phyloP scores from a whole-genome alignment of 305 asterid genomes.

The Petunia hybrid region DNA sequence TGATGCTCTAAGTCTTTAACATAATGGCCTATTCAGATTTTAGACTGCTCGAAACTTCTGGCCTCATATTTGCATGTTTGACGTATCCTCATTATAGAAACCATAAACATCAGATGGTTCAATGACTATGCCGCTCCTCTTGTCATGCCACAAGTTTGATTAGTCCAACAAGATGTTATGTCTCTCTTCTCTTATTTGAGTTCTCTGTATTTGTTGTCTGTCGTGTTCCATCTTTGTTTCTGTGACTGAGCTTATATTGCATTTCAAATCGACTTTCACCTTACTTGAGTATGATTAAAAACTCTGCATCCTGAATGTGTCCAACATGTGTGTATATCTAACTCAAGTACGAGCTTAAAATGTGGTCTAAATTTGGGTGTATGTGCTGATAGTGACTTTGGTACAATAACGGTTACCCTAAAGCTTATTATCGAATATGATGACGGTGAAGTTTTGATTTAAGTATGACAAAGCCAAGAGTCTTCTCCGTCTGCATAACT shows the following conservation, averaged over 20 bases:
- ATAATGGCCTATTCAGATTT: not conserved
- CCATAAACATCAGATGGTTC: no score
- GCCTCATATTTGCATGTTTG: not conserved
- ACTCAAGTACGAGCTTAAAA: not conserved
- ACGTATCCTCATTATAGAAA: no score
- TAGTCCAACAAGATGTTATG: not conserved
- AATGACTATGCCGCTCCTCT: not conserved
- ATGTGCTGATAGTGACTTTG: not conserved
- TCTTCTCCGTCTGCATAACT: not conserved
- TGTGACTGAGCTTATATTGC: not conserved
- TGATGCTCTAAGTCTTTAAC: not conserved
- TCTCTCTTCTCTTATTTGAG: not conserved
- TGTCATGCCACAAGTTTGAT: not conserved
- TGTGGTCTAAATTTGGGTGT: not conserved
- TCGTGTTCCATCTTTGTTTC: not conserved
- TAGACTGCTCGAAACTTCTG: not conserved
- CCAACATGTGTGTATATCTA: not conserved
- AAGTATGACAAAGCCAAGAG: not conserved
- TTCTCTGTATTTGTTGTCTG: not conserved
- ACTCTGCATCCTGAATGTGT: fast-evolving
- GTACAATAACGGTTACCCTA: not conserved
- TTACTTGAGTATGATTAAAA: not conserved
- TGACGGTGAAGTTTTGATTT: not conserved
- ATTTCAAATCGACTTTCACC: not conserved
- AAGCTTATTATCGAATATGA: fast-evolving